phyloP scores from a whole-genome alignment of 257 asterid genomes.

The Anisodus acutangulus region DNA sequence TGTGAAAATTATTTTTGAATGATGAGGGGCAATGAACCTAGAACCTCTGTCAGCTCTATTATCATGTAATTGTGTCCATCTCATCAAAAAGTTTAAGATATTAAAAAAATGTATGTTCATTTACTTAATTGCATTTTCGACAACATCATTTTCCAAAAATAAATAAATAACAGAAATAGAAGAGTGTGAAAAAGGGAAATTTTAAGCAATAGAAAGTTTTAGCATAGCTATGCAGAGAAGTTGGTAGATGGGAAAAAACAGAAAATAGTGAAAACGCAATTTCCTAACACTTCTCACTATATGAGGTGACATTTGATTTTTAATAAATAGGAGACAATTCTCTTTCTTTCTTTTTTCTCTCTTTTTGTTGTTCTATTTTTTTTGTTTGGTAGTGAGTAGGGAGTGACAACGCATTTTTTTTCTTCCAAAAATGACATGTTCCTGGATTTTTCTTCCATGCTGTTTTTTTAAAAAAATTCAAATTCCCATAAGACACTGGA shows the following conservation, averaged over 20 bases:
- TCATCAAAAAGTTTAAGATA: neutral
- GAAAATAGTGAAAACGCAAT: neutral
- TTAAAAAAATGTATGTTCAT: neutral
- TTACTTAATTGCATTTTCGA: neutral
- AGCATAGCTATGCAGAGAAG: neutral
- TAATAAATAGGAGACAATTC: neutral
- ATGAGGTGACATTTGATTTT: neutral
- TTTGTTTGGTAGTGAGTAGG: neutral
- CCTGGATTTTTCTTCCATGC: constrained; percentile 22
- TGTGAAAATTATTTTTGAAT: neutral
- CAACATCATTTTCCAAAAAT: too few species aligned
- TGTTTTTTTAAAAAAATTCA: constrained; percentile 22
- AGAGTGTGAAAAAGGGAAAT: neutral
- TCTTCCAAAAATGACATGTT: neutral
- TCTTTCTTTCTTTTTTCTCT: neutral
- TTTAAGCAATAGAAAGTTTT: neutral
- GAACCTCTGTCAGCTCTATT: neutral
- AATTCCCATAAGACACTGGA: neutral
- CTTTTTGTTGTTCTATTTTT: neutral
- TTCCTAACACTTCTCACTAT: neutral
- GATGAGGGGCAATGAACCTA: neutral
- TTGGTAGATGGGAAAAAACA: neutral
- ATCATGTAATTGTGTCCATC: neutral
- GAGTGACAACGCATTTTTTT: neutral
- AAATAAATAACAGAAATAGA: too few species aligned